Conservation (phyloP, 331 rosid genomes). For the Malus hybrid region DNA sequence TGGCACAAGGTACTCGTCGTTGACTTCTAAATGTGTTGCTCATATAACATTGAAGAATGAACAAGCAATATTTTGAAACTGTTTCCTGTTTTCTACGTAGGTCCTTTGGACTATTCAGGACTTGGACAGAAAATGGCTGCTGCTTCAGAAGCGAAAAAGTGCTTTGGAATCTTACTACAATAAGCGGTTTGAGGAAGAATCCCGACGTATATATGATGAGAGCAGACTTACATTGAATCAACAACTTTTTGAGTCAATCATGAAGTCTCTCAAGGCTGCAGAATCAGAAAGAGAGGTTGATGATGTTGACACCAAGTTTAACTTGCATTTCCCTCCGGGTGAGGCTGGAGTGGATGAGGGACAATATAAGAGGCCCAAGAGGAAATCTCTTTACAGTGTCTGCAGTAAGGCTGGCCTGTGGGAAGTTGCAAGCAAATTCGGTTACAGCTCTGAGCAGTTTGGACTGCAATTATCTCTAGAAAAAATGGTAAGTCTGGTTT, state of each 20-base stretch:
- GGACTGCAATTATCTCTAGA: constrained; percentile 75
- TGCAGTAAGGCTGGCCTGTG: constrained; percentile 86
- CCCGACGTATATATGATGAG: constrained; percentile 72
- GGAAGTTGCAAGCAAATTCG: constrained; percentile 93
- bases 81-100: constrained; percentile 24
- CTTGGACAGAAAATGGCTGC: constrained; percentile 91
- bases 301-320: constrained; percentile 93
- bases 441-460: constrained; percentile 91
- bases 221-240: constrained; percentile 60
- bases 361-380: constrained; percentile 82
- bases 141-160: constrained; percentile 84
- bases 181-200: constrained; percentile 80
- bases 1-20: constrained; percentile 78
- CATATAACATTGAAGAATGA: background rate
- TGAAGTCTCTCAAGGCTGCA: constrained; percentile 81
- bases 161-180: constrained; percentile 72
- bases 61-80: background rate
- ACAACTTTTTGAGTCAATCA: constrained; percentile 77
- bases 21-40: background rate
- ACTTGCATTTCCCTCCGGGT: constrained; percentile 91
- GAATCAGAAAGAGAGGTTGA: constrained; percentile 95
- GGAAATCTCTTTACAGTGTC: constrained; percentile 67
- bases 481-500: constrained; percentile 47
- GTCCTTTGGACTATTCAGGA: constrained; percentile 91
- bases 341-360: constrained; percentile 92